A percentile compares a stretch with the other conserved stretches of the same genome.
Conservation (phyloP, 2,329 filamentous ascomycete genomes). For the Diplodia intermedia region DNA sequence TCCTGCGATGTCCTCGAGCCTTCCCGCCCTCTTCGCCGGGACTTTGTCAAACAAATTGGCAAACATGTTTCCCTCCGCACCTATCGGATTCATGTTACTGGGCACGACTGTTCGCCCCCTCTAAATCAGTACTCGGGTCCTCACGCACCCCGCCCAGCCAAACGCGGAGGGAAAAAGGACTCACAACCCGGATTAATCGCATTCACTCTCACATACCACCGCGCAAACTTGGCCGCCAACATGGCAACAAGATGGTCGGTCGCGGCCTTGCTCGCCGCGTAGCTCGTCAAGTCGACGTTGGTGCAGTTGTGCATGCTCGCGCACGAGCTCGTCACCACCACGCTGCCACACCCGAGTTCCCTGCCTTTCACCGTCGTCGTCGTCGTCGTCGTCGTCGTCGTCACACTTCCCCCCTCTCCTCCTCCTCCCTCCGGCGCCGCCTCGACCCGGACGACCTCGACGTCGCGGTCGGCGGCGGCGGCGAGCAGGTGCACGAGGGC, state of each 20-base stretch:
- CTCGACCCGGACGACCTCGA: not conserved
- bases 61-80: conserved; percentile 52
- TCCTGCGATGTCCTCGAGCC: conserved; percentile 53
- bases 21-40: conserved; percentile 44
- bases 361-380: conserved; percentile 40
- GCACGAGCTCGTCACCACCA: conserved; percentile 60
- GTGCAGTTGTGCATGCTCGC: conserved; percentile 62
- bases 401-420: conserved; percentile 20
- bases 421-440: not conserved
- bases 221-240: conserved; percentile 57
- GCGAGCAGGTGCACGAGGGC: conserved; percentile 55
- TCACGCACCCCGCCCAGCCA: not conserved
- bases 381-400: conserved; percentile 37
- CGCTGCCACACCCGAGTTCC: conserved; percentile 54
- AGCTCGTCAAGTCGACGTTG: conserved; percentile 61
- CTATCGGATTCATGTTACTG: conserved; percentile 55
- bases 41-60: conserved; percentile 50
- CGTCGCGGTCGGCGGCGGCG: conserved; percentile 45
- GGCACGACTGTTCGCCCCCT: conserved; percentile 48
- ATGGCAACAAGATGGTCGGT: conserved; percentile 60
- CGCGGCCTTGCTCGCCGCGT: conserved; percentile 60
- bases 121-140: not conserved
- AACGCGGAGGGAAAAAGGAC: conserved; percentile 33
- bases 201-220: conserved; percentile 53
- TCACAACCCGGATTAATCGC: conserved; percentile 56